Evolutionary conservation across 106 monocot species (phyloP).

Genomic region (Ottelia alismoides): DNA sequence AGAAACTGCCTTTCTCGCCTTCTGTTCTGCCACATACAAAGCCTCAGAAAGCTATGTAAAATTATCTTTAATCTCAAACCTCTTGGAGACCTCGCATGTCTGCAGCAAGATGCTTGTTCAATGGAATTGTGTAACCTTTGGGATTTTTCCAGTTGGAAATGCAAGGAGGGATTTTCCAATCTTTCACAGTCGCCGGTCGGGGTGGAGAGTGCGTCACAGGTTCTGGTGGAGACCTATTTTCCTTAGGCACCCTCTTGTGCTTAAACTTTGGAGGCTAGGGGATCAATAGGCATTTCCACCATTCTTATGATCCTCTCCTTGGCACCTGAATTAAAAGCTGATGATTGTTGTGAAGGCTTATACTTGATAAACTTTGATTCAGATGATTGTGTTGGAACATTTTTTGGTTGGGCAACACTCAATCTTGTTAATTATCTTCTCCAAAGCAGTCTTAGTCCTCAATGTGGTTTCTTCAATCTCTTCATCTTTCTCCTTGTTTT

Average conservation of each 20-base stretch:
- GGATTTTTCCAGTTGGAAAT: conserved; percentile 85
- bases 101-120: conserved; percentile 73
- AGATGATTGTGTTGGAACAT: conserved; percentile 49
- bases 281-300: conserved; percentile 83
- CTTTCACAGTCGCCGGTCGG: conserved; percentile 73
- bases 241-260: conserved; percentile 75
- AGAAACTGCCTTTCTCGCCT: conserved; percentile 65
- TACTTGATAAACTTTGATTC: conserved; percentile 83
- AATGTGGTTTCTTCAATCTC: conserved; percentile 70
- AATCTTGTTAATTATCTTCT: conserved; percentile 74
- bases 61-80: no score
- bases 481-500: conserved; percentile 23
- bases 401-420: conserved; percentile 85
- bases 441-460: conserved; percentile 63
- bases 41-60: no score
- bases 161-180: conserved; percentile 92
- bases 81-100: conserved; percentile 68
- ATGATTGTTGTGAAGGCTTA: conserved; percentile 62
- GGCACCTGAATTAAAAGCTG: no score
- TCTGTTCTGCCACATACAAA: conserved; percentile 83
- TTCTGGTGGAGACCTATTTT: conserved; percentile 67
- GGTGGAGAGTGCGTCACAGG: conserved; percentile 89
- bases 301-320: no score
- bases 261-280: conserved; percentile 87
- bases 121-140: conserved; percentile 85